Percentiles rank a stretch among this genome's conserved stretches.
phyloP scores from a whole-genome alignment of 495 filamentous ascomycete genomes.

The Talaromyces stipitatus region DNA sequence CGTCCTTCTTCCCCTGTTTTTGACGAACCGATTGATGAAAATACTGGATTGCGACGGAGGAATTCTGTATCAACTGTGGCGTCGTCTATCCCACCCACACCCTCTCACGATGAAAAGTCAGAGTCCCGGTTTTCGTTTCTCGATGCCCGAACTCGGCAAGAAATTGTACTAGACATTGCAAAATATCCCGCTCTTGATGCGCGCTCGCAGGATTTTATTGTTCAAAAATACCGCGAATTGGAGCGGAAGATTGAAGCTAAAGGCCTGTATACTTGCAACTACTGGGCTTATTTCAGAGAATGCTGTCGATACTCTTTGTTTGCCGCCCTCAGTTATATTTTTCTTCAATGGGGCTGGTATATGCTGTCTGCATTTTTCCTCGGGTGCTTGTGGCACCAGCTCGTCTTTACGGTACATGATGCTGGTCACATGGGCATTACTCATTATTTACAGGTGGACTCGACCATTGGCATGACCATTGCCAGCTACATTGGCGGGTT shows the following conservation, averaged over 20 bases:
- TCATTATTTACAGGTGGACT: slow-evolving; percentile 75
- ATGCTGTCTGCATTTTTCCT: slow-evolving; percentile 64
- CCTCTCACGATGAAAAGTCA: slow-evolving; percentile 15
- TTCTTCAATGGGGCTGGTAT: slow-evolving; percentile 69
- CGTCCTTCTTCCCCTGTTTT: slow-evolving; percentile 58
- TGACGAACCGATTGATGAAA: slow-evolving; percentile 39
- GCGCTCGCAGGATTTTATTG: slow-evolving; percentile 68
- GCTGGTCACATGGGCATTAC: slow-evolving; percentile 98
- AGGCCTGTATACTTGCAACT: slow-evolving; percentile 80
- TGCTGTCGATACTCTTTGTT: slow-evolving; percentile 65
- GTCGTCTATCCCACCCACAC: slow-evolving; percentile 26
- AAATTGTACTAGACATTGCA: slow-evolving; percentile 66
- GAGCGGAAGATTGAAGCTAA: slow-evolving; percentile 62
- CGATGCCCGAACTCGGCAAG: slow-evolving; percentile 65
- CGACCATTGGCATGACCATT: slow-evolving; percentile 80
- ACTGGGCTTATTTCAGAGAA: slow-evolving; percentile 74
- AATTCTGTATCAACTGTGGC: slow-evolving; percentile 22
- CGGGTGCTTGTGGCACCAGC: slow-evolving; percentile 88
- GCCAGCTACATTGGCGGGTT: slow-evolving; percentile 86
- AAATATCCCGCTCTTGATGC: slow-evolving; percentile 78
- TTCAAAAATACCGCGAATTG: slow-evolving; percentile 70
- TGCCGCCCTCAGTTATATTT: slow-evolving; percentile 54
- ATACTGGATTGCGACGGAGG: slow-evolving; percentile 23
- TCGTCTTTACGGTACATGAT: slow-evolving; percentile 93
- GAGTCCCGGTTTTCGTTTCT: slow-evolving; percentile 52